A percentile compares a stretch with the other conserved stretches of the same genome.
Conservation (phyloP, 2,329 filamentous ascomycete species). For the Xylariomycetidae sp. region DNA sequence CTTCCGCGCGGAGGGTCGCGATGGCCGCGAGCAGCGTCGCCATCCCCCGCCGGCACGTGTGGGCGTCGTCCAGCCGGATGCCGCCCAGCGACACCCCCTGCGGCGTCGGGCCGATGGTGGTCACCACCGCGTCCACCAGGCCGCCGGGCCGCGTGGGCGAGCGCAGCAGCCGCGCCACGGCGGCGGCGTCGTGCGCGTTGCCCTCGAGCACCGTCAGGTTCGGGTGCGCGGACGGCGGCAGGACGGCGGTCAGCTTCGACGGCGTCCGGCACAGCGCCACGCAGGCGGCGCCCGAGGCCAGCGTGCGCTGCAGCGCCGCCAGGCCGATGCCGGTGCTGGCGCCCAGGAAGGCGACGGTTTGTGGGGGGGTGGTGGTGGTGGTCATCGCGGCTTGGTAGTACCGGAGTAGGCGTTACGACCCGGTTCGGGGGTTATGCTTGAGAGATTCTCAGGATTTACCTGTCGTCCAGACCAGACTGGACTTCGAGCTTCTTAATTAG, state of each 20-base stretch:
- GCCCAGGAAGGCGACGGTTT: slow-evolving; percentile 47
- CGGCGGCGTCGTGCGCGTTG: slow-evolving; percentile 36
- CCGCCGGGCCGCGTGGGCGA: slow-evolving; percentile 15
- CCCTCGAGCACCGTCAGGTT: slow-evolving; percentile 42
- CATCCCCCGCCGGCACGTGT: slow-evolving; percentile 42
- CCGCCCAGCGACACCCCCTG: slow-evolving; percentile 20
- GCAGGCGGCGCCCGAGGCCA: slow-evolving; percentile 41
- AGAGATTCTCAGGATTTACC: too few species aligned
- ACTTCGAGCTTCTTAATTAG: too few species aligned
- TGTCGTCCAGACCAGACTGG: too few species aligned
- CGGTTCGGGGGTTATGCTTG: too few species aligned
- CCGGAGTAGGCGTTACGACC: too few species aligned
- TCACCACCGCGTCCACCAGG: slow-evolving; percentile 42
- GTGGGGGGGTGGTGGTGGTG: slow-evolving; percentile 9
- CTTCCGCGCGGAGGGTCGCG: slow-evolving; percentile 19
- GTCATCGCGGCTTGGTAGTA: too few species aligned
- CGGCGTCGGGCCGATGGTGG: slow-evolving; percentile 38
- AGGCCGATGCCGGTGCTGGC: slow-evolving; percentile 45
- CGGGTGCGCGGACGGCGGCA: slow-evolving; percentile 25
- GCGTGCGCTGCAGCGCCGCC: slow-evolving; percentile 38
- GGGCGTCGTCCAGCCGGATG: slow-evolving; percentile 35
- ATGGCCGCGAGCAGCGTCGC: slow-evolving; percentile 35
- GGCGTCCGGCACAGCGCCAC: slow-evolving; percentile 45
- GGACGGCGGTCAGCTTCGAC: slow-evolving; percentile 36
- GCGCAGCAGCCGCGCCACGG: slow-evolving; percentile 32